These are phyloP conservation scores for Apophysomyces ossiformis DNA, from an alignment of 371 early-diverging fungal genomes.

Conservation along the genomic window DNA sequence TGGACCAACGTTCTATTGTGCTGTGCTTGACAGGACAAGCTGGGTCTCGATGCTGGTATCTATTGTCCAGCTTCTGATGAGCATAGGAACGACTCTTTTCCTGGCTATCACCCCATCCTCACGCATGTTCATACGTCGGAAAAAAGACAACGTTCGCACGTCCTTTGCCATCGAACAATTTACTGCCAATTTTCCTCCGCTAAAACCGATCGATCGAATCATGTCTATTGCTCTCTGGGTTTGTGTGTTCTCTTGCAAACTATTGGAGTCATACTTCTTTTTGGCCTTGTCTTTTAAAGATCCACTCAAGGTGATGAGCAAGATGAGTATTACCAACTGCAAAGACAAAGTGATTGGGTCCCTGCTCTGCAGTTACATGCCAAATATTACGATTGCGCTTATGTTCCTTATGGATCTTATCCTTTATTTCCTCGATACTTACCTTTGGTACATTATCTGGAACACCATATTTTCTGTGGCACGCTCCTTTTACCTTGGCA, in stretches of 20 bases:
- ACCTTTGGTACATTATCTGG: constrained; percentile 92
- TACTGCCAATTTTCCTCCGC: constrained; percentile 80
- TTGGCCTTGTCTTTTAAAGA: constrained; percentile 84
- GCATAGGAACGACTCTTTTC: constrained; percentile 67
- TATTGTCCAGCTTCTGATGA: constrained; percentile 68
- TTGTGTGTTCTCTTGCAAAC: constrained; percentile 78
- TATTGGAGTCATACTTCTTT: constrained; percentile 86
- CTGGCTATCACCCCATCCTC: constrained; percentile 74
- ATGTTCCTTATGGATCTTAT: constrained; percentile 82
- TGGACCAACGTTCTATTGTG: constrained; percentile 72
- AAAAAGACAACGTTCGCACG: constrained; percentile 34
- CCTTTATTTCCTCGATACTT: constrained; percentile 89
- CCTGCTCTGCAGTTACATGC: constrained; percentile 70
- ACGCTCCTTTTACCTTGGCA: constrained; percentile 80
- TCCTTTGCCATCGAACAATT: constrained; percentile 73
- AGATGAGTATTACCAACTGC: constrained; percentile 64
- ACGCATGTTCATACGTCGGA: constrained; percentile 64
- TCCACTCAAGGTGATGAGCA: constrained; percentile 73
- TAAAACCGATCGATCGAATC: constrained; percentile 74
- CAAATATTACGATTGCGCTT: constrained; percentile 72
- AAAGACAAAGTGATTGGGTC: constrained; percentile 53
- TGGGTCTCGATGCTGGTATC: constrained; percentile 62
- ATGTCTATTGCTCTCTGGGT: constrained; percentile 82
- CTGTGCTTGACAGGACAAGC: constrained; percentile 53
- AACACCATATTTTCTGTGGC: constrained; percentile 82